A percentile compares a stretch with the other conserved stretches of the same genome.
Evolutionary conservation across 441 rosid genomes (phyloP).

Genomic region (Euphorbia corollata): DNA sequence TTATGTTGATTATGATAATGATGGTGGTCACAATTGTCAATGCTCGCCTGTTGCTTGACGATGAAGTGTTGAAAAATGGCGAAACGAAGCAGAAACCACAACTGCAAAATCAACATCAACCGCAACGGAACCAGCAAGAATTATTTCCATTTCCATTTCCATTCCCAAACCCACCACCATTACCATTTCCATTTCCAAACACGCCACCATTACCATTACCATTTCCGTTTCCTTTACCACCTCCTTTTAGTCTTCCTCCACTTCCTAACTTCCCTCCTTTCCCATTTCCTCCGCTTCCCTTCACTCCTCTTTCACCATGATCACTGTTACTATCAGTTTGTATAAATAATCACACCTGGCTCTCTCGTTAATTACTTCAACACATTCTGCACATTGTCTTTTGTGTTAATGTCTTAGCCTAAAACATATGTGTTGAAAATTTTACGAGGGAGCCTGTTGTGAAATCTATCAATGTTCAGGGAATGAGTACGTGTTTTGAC

Average conservation of each 20-base stretch:
- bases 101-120: no score
- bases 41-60: neutral
- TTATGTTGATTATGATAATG: neutral
- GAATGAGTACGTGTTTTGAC: neutral
- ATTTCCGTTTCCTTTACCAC: neutral
- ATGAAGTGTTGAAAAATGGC: neutral
- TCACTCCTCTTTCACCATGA: neutral
- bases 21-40: neutral
- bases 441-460: neutral
- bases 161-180: neutral
- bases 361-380: no score
- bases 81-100: neutral
- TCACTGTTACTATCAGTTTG: neutral
- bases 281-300: neutral
- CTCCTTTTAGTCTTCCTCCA: neutral
- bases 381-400: no score
- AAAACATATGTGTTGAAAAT: neutral
- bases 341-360: no score
- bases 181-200: neutral
- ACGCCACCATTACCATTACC: neutral
- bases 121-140: neutral
- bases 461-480: neutral
- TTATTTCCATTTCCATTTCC: neutral
- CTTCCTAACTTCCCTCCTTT: slow-evolving; percentile 2
- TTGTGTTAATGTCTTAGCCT: no score